Evolutionary conservation across 768 basidiomycete genomes (phyloP).

Genomic region (Rhizopogon vesiculosus): DNA sequence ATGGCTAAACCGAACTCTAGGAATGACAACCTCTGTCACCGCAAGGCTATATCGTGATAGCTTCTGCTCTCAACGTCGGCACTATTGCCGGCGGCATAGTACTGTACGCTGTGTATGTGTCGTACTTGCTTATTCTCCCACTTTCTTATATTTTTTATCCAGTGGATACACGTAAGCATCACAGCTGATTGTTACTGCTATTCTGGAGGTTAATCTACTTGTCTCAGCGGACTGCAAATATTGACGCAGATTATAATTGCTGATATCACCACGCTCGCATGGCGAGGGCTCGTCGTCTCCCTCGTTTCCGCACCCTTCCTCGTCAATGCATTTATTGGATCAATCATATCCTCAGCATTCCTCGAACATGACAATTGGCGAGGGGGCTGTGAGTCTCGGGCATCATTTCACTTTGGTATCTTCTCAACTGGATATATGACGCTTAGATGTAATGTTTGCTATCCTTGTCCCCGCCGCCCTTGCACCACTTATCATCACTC

Average conservation of each 20-base stretch:
- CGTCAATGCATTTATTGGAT: constrained; percentile 61
- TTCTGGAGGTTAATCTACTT: not conserved
- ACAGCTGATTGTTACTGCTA: constrained; percentile 2
- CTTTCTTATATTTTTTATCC: constrained; percentile 12
- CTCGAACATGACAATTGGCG: constrained; percentile 51
- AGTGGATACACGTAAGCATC: constrained; percentile 55
- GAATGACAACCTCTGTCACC: not conserved
- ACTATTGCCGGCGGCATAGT: constrained; percentile 51
- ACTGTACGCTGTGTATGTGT: constrained; percentile 48
- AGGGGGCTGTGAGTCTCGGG: constrained; percentile 56
- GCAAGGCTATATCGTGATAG: constrained; percentile 49
- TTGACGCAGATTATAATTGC: constrained; percentile 62
- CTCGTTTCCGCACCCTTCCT: constrained; percentile 49
- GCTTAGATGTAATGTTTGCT: constrained; percentile 51
- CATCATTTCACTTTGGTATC: not conserved
- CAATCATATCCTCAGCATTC: constrained; percentile 48
- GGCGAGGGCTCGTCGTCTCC: constrained; percentile 48
- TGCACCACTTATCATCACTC: constrained; percentile 47
- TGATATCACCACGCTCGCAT: constrained; percentile 53
- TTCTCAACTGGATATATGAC: not conserved
- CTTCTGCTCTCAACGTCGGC: constrained; percentile 40
- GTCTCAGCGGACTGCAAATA: constrained; percentile 52
- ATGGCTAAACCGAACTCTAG: not conserved
- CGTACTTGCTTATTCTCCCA: not conserved
- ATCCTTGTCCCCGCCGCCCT: constrained; percentile 50